Conservation (phyloP, 495 filamentous ascomycete genomes). For the Penicillium herquei region DNA sequence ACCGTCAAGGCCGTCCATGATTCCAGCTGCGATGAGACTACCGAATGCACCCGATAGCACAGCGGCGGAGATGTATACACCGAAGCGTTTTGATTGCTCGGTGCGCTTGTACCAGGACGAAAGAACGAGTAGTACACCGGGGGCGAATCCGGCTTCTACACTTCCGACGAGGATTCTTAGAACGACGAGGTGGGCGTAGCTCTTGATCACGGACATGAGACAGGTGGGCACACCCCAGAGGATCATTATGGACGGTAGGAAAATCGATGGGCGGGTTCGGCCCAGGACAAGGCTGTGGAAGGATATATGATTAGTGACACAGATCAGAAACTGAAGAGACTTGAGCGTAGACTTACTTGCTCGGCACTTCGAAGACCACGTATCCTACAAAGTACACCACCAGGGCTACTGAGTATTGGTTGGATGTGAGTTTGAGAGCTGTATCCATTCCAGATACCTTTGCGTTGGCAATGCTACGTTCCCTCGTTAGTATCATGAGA, state of each 20-base stretch:
- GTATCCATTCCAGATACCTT: slow-evolving; percentile 41
- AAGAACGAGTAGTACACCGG: slow-evolving; percentile 45
- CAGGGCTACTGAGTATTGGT: slow-evolving; percentile 34
- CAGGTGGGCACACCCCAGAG: slow-evolving; percentile 37
- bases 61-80: slow-evolving; percentile 49
- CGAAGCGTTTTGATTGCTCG: slow-evolving; percentile 50
- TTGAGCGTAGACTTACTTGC: slow-evolving; percentile 16
- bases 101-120: slow-evolving; percentile 52
- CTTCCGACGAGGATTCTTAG: slow-evolving; percentile 35
- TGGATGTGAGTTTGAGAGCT: slow-evolving; percentile 36
- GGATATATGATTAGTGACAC: background rate
- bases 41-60: slow-evolving; percentile 52
- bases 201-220: slow-evolving; percentile 44
- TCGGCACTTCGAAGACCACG: slow-evolving; percentile 46
- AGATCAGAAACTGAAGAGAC: background rate
- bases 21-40: slow-evolving; percentile 48
- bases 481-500: background rate
- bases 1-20: slow-evolving; percentile 26
- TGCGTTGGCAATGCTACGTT: slow-evolving; percentile 43
- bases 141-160: slow-evolving; percentile 44
- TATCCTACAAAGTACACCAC: slow-evolving; percentile 48
- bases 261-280: slow-evolving; percentile 40
- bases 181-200: slow-evolving; percentile 41
- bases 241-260: slow-evolving; percentile 43
- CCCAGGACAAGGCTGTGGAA: slow-evolving; percentile 39